Percentiles rank a stretch among this genome's conserved stretches.
phyloP scores from a whole-genome alignment of 306 rosid genomes.

The Prosopis cineraria region DNA sequence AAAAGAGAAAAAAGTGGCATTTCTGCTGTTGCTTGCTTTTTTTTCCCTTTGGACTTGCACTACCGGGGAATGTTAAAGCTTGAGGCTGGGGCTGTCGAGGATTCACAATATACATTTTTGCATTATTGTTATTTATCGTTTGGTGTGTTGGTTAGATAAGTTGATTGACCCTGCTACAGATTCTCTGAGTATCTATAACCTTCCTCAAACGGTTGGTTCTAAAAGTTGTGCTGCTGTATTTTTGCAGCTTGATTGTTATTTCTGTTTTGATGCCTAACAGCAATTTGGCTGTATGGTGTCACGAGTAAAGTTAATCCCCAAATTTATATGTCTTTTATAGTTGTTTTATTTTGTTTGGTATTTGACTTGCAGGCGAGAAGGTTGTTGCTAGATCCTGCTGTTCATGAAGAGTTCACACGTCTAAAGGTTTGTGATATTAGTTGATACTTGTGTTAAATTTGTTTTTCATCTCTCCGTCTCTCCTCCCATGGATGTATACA shows the following conservation, averaged over 20 bases:
- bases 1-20: no score
- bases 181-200: background rate
- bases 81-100: background rate
- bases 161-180: background rate
- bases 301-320: background rate
- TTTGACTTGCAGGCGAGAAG: slow-evolving; percentile 71
- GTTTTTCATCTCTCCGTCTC: background rate
- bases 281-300: slow-evolving; percentile 15
- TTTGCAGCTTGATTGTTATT: background rate
- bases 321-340: background rate
- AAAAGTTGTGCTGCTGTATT: slow-evolving; percentile 8
- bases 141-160: background rate
- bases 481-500: background rate
- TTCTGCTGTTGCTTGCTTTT: background rate
- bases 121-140: background rate
- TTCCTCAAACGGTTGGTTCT: slow-evolving; percentile 14
- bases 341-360: slow-evolving; percentile 16
- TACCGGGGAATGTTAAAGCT: no score
- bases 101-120: background rate
- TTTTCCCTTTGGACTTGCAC: background rate
- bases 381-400: slow-evolving; percentile 86
- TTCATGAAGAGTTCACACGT: slow-evolving; percentile 92
- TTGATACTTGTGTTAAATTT: slow-evolving; percentile 14
- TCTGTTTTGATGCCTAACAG: background rate
- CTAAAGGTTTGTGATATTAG: slow-evolving; percentile 65